A percentile compares a stretch with the other conserved stretches of the same genome.
Conservation (phyloP, 2,329 filamentous ascomycete genomes). For the Penicillium sp. region DNA sequence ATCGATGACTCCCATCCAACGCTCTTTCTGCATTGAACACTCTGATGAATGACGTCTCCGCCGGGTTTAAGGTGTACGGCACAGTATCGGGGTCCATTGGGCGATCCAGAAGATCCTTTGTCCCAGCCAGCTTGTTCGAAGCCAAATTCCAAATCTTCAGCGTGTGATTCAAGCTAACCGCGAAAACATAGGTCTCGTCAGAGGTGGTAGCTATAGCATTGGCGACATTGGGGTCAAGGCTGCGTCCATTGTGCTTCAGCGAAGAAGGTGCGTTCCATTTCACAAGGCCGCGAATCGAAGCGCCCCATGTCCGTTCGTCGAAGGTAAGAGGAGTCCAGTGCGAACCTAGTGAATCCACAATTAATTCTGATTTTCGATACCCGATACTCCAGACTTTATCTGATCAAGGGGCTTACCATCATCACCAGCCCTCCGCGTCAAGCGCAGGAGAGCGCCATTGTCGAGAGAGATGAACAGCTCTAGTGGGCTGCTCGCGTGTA, state of each 20-base stretch:
- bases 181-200: conserved; percentile 60
- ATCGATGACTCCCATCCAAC: conserved; percentile 48
- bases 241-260: conserved; percentile 42
- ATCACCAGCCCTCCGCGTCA: conserved; percentile 60
- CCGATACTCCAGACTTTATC: not conserved
- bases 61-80: conserved; percentile 76
- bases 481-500: conserved; percentile 70
- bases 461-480: conserved; percentile 71
- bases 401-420: conserved; percentile 41
- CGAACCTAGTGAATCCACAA: conserved; percentile 29
- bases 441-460: conserved; percentile 55
- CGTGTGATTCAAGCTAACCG: conserved; percentile 83
- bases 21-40: conserved; percentile 60
- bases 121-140: conserved; percentile 73
- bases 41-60: conserved; percentile 72
- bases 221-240: conserved; percentile 43
- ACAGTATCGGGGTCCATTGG: conserved; percentile 63
- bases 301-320: conserved; percentile 49
- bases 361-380: conserved; percentile 7
- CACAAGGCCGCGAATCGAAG: conserved; percentile 48
- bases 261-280: conserved; percentile 45
- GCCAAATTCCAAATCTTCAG: conserved; percentile 85
- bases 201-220: conserved; percentile 47
- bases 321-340: conserved; percentile 48
- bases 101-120: conserved; percentile 73